Percentiles rank a stretch among this genome's conserved stretches.
These are phyloP conservation scores for Acanthamoeba lenticulata DNA, from an alignment of 208 protist species.

Conservation along the genomic window DNA sequence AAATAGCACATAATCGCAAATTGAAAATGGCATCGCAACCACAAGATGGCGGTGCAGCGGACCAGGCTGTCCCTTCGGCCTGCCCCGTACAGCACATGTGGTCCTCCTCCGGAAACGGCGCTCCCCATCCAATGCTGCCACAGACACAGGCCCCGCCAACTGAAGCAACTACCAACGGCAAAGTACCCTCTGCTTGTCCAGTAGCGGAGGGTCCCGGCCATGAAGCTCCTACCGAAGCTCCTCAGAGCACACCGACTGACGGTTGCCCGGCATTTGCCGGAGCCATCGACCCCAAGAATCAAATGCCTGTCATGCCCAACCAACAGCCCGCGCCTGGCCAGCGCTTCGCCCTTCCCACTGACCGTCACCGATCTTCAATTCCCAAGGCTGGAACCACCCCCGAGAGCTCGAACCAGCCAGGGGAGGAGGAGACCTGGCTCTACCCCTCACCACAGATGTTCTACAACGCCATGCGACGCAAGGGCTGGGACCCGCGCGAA, in stretches of 20 bases:
- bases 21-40: background rate
- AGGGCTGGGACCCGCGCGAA: conserved; percentile 77
- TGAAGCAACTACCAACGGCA: background rate
- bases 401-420: background rate
- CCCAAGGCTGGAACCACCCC: conserved; percentile 50
- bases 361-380: conserved; percentile 80
- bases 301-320: conserved; percentile 79
- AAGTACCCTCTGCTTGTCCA: background rate
- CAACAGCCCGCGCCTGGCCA: conserved; percentile 80
- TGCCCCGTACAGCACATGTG: background rate
- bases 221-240: background rate
- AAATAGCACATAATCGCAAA: too few relatives aligned
- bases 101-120: background rate
- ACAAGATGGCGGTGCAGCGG: background rate
- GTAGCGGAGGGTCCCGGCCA: too few relatives aligned
- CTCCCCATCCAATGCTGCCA: background rate
- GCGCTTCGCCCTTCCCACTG: conserved; percentile 59
- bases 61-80: background rate
- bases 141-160: background rate
- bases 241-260: background rate
- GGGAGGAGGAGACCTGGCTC: conserved; percentile 76
- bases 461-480: conserved; percentile 83
- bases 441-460: conserved; percentile 87
- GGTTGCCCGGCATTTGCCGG: background rate
- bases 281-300: conserved; percentile 78